phyloP scores from a whole-genome alignment of 345 rosid species.

The Murraya paniculata region DNA sequence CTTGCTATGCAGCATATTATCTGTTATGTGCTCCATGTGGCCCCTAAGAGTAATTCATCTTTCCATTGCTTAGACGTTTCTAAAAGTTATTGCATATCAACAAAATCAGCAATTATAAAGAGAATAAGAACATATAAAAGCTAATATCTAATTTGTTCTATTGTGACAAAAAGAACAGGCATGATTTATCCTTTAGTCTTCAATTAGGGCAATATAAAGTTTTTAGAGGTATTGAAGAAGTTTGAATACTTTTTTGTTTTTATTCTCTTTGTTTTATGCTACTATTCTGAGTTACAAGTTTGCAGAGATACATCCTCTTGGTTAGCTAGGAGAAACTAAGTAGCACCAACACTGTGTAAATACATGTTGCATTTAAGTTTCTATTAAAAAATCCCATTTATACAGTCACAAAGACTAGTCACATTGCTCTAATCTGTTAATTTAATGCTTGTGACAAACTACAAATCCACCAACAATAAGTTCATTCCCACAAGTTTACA shows the following conservation, averaged over 20 bases:
- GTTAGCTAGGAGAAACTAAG: background rate
- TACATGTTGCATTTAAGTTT: background rate
- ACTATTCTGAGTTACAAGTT: too few relatives aligned
- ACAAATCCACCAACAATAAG: background rate
- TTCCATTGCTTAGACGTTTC: background rate
- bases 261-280: background rate
- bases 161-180: background rate
- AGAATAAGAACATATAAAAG: background rate
- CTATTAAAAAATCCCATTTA: background rate
- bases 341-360: background rate
- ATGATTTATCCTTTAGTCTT: background rate
- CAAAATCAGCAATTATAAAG: background rate
- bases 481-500: slow-evolving; percentile 5
- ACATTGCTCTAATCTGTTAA: background rate
- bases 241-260: background rate
- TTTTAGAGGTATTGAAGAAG: background rate
- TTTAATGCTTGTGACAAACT: background rate
- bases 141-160: background rate
- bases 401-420: background rate
- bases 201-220: background rate
- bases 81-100: background rate
- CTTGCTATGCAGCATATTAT: background rate
- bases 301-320: background rate
- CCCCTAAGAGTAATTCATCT: background rate
- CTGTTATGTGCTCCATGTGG: background rate